These are phyloP conservation scores for Geotrichum aggregatum DNA, from an alignment of 1,139 yeast species.

Conservation along the genomic window DNA sequence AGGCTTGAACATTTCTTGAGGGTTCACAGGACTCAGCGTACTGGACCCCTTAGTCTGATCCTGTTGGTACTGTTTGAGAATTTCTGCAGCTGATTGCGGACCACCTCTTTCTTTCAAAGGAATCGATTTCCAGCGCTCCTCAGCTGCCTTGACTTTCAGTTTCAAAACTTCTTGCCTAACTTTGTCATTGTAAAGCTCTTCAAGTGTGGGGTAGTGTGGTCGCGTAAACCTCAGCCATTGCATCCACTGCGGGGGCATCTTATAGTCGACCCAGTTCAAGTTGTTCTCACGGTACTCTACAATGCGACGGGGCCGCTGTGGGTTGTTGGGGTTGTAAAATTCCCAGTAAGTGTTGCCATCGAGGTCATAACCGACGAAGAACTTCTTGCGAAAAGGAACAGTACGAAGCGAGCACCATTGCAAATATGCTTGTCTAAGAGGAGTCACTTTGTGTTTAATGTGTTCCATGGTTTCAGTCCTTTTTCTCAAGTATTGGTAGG, in stretches of 20 bases:
- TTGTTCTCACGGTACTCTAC: conserved; percentile 40
- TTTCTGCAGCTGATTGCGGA: conserved; percentile 9
- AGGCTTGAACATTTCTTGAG: conserved; percentile 3
- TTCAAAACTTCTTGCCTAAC: conserved; percentile 54
- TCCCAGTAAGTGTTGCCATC: conserved; percentile 87
- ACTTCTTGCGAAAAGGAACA: conserved; percentile 58
- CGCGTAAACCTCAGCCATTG: conserved; percentile 76
- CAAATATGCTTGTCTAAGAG: conserved; percentile 44
- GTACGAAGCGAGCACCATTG: conserved; percentile 58
- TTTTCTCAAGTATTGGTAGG: no score
- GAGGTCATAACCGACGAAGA: conserved; percentile 59
- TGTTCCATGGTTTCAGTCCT: conserved; percentile 42
- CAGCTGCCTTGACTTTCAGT: conserved; percentile 56
- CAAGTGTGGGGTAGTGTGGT: conserved; percentile 53
- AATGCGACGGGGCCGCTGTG: conserved; percentile 40
- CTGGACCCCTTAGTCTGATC: not conserved
- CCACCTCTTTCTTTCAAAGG: conserved; percentile 33
- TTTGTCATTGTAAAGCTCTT: conserved; percentile 58
- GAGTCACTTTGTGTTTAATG: conserved; percentile 38
- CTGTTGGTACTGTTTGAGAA: not conserved
- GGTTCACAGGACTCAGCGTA: not conserved
- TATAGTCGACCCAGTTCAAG: conserved; percentile 41
- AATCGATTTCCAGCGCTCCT: conserved; percentile 51
- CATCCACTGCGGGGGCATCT: conserved; percentile 65
- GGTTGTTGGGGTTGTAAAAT: conserved; percentile 46